A percentile compares a stretch with the other conserved stretches of the same genome.
phyloP scores from a whole-genome alignment of 148 eudicot species.

The Amaranthus palmeri region DNA sequence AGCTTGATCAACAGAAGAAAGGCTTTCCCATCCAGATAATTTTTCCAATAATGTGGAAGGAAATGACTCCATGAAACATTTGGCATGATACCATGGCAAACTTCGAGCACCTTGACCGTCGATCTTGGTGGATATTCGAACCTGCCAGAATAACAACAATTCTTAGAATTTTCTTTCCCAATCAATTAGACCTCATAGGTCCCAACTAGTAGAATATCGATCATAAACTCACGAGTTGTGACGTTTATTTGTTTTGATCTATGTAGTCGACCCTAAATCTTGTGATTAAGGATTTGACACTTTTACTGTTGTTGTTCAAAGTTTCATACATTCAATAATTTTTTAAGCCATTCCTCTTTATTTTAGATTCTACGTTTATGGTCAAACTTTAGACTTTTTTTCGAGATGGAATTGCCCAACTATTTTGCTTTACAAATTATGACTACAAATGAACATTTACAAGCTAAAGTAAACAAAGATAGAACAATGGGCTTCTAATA shows the following conservation, averaged over 20 bases:
- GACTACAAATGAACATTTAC: background rate
- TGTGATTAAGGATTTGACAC: too few species aligned
- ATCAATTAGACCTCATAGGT: slow-evolving; percentile 1
- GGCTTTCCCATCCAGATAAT: slow-evolving; percentile 66
- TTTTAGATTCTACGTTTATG: too few species aligned
- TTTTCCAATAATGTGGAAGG: slow-evolving; percentile 55
- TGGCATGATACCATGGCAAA: slow-evolving; percentile 89
- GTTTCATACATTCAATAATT: too few species aligned
- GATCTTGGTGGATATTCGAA: slow-evolving; percentile 81
- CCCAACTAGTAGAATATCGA: background rate
- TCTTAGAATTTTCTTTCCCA: background rate
- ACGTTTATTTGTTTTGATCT: too few species aligned
- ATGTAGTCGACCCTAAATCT: too few species aligned
- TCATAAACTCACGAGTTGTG: background rate
- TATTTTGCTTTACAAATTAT: background rate
- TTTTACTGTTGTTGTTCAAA: too few species aligned
- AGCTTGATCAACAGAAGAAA: slow-evolving; percentile 60
- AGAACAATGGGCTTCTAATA: too few species aligned
- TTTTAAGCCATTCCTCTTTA: too few species aligned
- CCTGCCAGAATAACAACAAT: slow-evolving; percentile 35
- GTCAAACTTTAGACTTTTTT: too few species aligned
- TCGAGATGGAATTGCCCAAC: background rate
- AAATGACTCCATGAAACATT: slow-evolving; percentile 54
- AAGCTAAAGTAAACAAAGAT: background rate
- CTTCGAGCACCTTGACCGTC: slow-evolving; percentile 70